Evolutionary conservation across 371 early-diverging fungal genomes (phyloP).

Genomic region (Zopfochytrium polystomum): DNA sequence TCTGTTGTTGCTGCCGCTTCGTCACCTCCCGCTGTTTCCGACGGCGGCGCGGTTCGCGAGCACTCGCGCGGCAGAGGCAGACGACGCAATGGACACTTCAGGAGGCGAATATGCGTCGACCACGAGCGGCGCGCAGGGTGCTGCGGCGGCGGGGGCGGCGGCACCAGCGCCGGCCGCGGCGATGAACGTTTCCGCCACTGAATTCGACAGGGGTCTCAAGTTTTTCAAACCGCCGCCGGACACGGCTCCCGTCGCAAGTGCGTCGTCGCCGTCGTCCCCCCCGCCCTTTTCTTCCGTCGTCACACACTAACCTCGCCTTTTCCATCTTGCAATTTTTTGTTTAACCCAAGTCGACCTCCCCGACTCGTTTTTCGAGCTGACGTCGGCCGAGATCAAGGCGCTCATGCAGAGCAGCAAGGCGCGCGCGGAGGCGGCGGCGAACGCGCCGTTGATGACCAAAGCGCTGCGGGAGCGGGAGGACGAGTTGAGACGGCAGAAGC

Average conservation of each 20-base stretch:
- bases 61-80: no score
- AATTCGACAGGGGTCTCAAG: constrained; percentile 26
- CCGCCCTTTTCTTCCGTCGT: background rate
- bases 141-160: constrained; percentile 1
- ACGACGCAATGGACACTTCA: no score
- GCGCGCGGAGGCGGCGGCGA: constrained; percentile 31
- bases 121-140: background rate
- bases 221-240: constrained; percentile 37
- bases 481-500: constrained; percentile 38
- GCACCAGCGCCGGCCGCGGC: background rate
- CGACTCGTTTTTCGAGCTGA: constrained; percentile 57
- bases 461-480: constrained; percentile 53
- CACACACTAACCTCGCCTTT: background rate
- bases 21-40: no score
- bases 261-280: background rate
- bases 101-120: no score
- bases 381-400: constrained; percentile 45
- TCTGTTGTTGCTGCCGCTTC: no score
- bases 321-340: background rate
- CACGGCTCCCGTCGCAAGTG: constrained; percentile 17
- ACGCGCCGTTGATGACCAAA: constrained; percentile 53
- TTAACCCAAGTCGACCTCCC: constrained; percentile 48
- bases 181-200: background rate
- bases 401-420: constrained; percentile 33
- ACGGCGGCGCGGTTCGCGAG: no score